phyloP scores from a whole-genome alignment of 1,284 basidiomycete species.

The Ceratobasidium theobromae region DNA sequence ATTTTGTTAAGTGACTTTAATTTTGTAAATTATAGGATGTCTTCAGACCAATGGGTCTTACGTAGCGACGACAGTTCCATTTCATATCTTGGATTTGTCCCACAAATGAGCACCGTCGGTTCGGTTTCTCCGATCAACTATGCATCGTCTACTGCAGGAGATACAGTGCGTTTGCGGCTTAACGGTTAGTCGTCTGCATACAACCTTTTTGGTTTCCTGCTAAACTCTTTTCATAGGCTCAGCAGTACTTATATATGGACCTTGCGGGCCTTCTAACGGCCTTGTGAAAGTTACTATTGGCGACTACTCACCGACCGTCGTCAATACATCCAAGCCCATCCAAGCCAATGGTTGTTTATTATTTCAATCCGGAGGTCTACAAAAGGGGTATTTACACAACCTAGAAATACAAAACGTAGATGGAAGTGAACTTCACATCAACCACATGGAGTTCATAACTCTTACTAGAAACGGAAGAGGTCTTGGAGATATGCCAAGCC shows the following conservation, averaged over 20 bases:
- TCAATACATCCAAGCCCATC: conserved; percentile 10
- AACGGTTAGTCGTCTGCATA: not conserved
- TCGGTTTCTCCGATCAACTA: not conserved
- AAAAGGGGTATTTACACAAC: not conserved
- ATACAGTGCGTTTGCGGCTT: not conserved
- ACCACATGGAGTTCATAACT: conserved; percentile 14
- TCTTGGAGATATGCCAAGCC: too few relatives aligned
- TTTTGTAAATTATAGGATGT: too few relatives aligned
- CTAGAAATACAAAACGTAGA: not conserved
- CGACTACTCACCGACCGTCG: not conserved
- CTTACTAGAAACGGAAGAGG: too few relatives aligned
- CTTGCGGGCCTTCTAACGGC: not conserved
- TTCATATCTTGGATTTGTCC: not conserved
- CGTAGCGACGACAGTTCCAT: not conserved
- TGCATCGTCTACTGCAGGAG: not conserved
- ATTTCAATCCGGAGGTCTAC: not conserved
- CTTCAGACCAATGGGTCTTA: not conserved
- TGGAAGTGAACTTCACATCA: not conserved
- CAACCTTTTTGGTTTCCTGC: not conserved
- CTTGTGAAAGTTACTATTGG: not conserved
- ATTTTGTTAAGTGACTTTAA: not conserved
- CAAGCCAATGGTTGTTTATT: not conserved
- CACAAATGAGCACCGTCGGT: not conserved
- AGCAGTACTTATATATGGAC: conserved; percentile 9
- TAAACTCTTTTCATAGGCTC: not conserved